Conservation (phyloP, 2,329 filamentous ascomycete genomes). For the Hypoxylon sp. region DNA sequence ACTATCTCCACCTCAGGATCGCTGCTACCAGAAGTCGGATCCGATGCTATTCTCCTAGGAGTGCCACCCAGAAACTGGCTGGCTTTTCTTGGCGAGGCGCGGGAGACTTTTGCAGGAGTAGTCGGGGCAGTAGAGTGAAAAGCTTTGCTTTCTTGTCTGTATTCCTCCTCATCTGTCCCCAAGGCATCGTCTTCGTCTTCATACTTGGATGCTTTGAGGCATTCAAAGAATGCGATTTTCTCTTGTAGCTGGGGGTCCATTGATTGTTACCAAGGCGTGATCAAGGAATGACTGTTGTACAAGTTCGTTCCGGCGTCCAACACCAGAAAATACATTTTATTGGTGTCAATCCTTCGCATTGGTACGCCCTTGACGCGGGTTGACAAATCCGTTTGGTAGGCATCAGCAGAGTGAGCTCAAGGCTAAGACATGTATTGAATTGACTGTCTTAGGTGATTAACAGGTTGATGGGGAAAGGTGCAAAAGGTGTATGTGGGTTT, state of each 20-base stretch:
- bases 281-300: conserved; percentile 6
- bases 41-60: conserved; percentile 36
- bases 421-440: conserved; percentile 3
- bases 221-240: conserved; percentile 64
- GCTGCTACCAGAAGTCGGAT: conserved; percentile 27
- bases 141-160: conserved; percentile 51
- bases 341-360: not conserved
- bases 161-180: conserved; percentile 55
- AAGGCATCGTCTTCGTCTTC: conserved; percentile 54
- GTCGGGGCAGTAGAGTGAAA: conserved; percentile 45
- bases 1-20: conserved; percentile 46
- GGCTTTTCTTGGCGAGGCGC: not conserved
- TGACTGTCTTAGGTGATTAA: conserved; percentile 9
- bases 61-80: conserved; percentile 9
- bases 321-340: conserved; percentile 19
- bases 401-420: conserved; percentile 7
- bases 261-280: not conserved
- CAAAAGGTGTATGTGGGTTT: not conserved
- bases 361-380: conserved; percentile 5
- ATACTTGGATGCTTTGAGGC: conserved; percentile 55
- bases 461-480: not conserved
- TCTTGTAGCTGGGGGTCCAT: conserved; percentile 56
- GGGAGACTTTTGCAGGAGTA: conserved; percentile 42
- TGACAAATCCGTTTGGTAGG: conserved; percentile 14
- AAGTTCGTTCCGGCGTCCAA: conserved; percentile 8